phyloP scores from a whole-genome alignment of 2,329 filamentous ascomycete genomes.

The Ceratocystiopsis sp. region DNA sequence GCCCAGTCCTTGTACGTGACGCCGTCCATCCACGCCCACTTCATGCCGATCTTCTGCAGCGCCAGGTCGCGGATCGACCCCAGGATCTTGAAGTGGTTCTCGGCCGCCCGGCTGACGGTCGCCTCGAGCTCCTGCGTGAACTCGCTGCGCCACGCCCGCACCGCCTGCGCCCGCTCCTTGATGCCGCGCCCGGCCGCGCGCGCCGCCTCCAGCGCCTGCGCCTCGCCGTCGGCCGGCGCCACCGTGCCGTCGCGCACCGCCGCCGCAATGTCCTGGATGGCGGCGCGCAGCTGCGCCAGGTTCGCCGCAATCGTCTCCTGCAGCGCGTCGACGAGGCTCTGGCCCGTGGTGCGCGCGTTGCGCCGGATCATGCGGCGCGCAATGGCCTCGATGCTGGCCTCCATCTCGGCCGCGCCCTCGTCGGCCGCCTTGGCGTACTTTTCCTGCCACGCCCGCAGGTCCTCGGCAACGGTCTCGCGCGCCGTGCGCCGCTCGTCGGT shows the following conservation, averaged over 20 bases:
- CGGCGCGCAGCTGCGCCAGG: not conserved
- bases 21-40: slow-evolving; percentile 90
- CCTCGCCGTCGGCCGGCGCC: slow-evolving; percentile 32
- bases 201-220: slow-evolving; percentile 29
- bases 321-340: not conserved
- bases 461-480: slow-evolving; percentile 53
- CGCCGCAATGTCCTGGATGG: not conserved
- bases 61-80: slow-evolving; percentile 70
- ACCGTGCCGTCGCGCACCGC: slow-evolving; percentile 43
- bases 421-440: slow-evolving; percentile 78
- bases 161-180: slow-evolving; percentile 58
- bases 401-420: slow-evolving; percentile 60
- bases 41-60: slow-evolving; percentile 80
- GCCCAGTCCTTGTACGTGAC: slow-evolving; percentile 96
- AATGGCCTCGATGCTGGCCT: slow-evolving; percentile 47
- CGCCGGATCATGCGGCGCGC: slow-evolving; percentile 13
- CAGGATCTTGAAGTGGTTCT: slow-evolving; percentile 66
- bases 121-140: slow-evolving; percentile 54
- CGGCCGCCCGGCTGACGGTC: slow-evolving; percentile 54
- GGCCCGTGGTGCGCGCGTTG: slow-evolving; percentile 19
- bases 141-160: slow-evolving; percentile 58
- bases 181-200: slow-evolving; percentile 54
- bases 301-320: not conserved
- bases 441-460: slow-evolving; percentile 71
- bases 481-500: slow-evolving; percentile 39